Conservation (phyloP, 805 yeast genomes). For the Saturnispora zaruensis region DNA sequence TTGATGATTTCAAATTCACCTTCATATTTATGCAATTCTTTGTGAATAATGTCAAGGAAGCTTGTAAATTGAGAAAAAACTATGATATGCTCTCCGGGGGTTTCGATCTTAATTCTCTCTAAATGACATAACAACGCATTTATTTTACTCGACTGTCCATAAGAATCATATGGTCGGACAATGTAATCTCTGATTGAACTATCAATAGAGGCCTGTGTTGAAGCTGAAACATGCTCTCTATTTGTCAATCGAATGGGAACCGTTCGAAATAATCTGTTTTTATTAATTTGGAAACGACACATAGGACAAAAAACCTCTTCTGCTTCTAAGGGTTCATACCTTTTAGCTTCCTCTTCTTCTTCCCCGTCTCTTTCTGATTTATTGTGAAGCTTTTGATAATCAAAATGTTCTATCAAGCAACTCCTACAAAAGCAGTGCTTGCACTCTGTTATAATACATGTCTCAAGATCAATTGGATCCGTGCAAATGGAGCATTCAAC, state of each 20-base stretch:
- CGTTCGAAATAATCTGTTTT: constrained; percentile 39
- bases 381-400: constrained; percentile 38
- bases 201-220: constrained; percentile 8
- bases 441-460: constrained; percentile 57
- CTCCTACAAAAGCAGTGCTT: constrained; percentile 70
- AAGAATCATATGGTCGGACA: constrained; percentile 39
- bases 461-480: constrained; percentile 46
- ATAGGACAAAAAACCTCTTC: constrained; percentile 59
- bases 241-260: constrained; percentile 9
- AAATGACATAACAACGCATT: constrained; percentile 59
- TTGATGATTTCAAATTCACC: constrained; percentile 50
- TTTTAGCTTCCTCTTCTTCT: not conserved
- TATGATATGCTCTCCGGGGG: constrained; percentile 65
- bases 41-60: constrained; percentile 65
- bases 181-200: constrained; percentile 17
- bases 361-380: not conserved
- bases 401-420: constrained; percentile 69
- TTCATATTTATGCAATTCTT: constrained; percentile 39
- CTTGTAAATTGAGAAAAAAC: constrained; percentile 89
- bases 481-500: constrained; percentile 82
- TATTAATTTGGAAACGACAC: constrained; percentile 54
- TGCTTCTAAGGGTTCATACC: constrained; percentile 24
- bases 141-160: constrained; percentile 60
- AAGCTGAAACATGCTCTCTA: not conserved
- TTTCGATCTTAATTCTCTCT: constrained; percentile 41